A percentile compares a stretch with the other conserved stretches of the same genome.
Conservation (phyloP, 2,329 filamentous ascomycete genomes). For the Malbranchea zuffiana region DNA sequence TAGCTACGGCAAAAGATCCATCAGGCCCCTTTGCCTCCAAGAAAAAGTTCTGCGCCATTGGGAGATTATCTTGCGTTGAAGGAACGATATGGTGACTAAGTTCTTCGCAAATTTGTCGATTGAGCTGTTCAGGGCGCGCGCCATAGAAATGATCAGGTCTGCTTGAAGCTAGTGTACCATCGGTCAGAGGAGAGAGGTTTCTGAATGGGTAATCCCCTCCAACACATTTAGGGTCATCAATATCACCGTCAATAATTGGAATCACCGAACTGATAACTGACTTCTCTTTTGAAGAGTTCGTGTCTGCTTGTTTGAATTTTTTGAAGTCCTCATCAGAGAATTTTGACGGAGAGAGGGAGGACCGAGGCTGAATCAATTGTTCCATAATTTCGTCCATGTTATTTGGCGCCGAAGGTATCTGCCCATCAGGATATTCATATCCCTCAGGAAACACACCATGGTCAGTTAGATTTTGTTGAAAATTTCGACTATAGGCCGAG, state of each 20-base stretch:
- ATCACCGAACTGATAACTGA: conserved; percentile 26
- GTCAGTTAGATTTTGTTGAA: conserved; percentile 31
- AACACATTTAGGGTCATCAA: conserved; percentile 17
- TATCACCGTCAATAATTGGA: conserved; percentile 18
- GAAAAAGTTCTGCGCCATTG: conserved; percentile 35
- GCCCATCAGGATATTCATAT: conserved; percentile 19
- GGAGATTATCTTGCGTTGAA: conserved; percentile 21
- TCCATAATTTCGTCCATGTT: conserved; percentile 25
- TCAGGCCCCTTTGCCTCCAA: conserved; percentile 31
- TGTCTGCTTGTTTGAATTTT: conserved; percentile 22
- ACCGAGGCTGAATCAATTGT: conserved; percentile 20
- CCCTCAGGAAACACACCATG: conserved; percentile 22
- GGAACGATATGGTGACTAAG: conserved; percentile 21
- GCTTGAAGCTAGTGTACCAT: conserved; percentile 16
- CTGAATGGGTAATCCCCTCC: conserved; percentile 23
- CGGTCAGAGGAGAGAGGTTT: conserved; percentile 29
- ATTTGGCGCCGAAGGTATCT: conserved; percentile 18
- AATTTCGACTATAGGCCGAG: conserved; percentile 23
- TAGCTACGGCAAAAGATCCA: conserved; percentile 22
- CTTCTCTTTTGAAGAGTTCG: conserved; percentile 25
- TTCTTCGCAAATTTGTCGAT: conserved; percentile 19
- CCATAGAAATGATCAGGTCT: conserved; percentile 27
- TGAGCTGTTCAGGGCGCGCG: conserved; percentile 21
- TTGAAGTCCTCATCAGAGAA: conserved; percentile 24
- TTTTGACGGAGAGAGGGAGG: conserved; percentile 28